phyloP scores from a whole-genome alignment of 176 grass and related monocot species.

The Oryza brachyantha region DNA sequence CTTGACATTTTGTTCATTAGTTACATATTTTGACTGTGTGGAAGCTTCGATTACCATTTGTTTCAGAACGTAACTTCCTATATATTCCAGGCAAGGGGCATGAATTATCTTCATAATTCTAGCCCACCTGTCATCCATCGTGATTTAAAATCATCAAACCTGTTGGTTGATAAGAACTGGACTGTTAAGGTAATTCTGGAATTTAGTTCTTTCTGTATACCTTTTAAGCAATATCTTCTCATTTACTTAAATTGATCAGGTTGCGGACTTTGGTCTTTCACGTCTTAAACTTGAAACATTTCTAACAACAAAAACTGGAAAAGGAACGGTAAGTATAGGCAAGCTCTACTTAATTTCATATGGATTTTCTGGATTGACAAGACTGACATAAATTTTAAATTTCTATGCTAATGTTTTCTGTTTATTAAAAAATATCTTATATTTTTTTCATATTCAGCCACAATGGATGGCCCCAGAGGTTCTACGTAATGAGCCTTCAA shows the following conservation, averaged over 20 bases:
- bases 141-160: constrained; percentile 92
- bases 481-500: constrained; percentile 83
- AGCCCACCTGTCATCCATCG: constrained; percentile 80
- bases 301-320: constrained; percentile 82
- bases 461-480: constrained; percentile 99
- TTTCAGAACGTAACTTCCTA: background rate
- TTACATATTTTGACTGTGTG: background rate
- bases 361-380: background rate
- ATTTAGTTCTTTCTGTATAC: background rate
- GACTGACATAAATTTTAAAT: constrained; percentile 14
- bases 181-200: constrained; percentile 67
- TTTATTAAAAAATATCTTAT: constrained; percentile 27
- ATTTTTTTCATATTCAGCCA: constrained; percentile 50
- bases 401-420: constrained; percentile 20
- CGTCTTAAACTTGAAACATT: constrained; percentile 80
- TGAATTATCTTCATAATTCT: constrained; percentile 96
- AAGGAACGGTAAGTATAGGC: constrained; percentile 79
- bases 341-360: background rate
- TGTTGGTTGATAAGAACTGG: constrained; percentile 99
- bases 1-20: background rate
- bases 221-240: constrained; percentile 18
- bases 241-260: constrained; percentile 46
- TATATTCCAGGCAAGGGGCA: constrained; percentile 67
- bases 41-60: background rate
- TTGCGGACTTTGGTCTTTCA: constrained; percentile 95